Conservation (phyloP, 2,329 filamentous ascomycete species). For the Colletotrichum musicola region DNA sequence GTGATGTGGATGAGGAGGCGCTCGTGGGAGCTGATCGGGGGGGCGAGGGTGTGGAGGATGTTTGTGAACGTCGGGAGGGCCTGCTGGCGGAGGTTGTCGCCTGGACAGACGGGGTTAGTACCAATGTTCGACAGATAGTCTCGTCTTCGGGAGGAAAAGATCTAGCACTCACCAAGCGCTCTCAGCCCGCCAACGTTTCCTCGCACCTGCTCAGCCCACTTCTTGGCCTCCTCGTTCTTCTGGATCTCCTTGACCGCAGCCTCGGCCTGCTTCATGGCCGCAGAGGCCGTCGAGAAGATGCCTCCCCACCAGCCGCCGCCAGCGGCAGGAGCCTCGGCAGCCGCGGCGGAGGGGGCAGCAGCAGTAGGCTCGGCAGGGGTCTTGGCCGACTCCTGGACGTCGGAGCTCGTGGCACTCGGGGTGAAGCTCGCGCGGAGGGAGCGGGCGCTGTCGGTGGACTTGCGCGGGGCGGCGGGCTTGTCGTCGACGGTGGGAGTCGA, state of each 20-base stretch:
- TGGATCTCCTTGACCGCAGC: conserved; percentile 94
- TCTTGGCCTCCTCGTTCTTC: conserved; percentile 95
- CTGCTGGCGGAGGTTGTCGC: conserved; percentile 86
- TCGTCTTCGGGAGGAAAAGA: not conserved
- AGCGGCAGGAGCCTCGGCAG: conserved; percentile 42
- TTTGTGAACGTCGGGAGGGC: conserved; percentile 95
- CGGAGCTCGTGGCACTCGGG: conserved; percentile 74
- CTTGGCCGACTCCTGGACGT: conserved; percentile 70
- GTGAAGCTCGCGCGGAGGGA: conserved; percentile 80
- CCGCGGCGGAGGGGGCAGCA: conserved; percentile 61
- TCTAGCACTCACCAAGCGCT: conserved; percentile 73
- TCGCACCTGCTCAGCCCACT: conserved; percentile 94
- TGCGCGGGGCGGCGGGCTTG: conserved; percentile 66
- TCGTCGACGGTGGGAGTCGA: conserved; percentile 75
- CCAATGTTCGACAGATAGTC: not conserved
- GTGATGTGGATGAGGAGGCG: conserved; percentile 97
- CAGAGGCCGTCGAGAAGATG: conserved; percentile 83
- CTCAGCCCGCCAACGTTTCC: conserved; percentile 86
- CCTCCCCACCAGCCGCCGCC: conserved; percentile 92
- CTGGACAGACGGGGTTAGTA: conserved; percentile 58
- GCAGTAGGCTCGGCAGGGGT: conserved; percentile 56
- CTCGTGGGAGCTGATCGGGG: conserved; percentile 96
- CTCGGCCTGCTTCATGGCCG: conserved; percentile 93
- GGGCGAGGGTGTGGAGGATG: conserved; percentile 93
- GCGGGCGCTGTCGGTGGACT: conserved; percentile 82